phyloP scores from a whole-genome alignment of 225 moss, liverwort and hornwort genomes.

The Polytrichum commune region DNA sequence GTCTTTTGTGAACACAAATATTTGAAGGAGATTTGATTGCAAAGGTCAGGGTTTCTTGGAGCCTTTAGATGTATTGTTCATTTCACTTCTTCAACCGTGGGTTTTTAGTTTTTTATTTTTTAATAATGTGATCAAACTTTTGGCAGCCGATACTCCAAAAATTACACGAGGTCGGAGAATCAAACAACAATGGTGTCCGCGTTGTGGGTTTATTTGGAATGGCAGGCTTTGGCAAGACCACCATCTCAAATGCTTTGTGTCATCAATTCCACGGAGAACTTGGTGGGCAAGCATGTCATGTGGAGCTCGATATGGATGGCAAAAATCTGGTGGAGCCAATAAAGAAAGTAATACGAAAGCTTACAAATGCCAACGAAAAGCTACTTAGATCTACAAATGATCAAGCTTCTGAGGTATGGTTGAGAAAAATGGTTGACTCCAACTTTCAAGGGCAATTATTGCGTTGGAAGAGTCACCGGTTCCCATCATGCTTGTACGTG shows the following conservation, averaged over 20 bases:
- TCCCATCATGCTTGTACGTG: too few relatives aligned
- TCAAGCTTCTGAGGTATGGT: too few relatives aligned
- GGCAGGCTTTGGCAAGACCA: conserved; percentile 14
- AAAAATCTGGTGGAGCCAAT: background rate
- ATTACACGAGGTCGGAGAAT: background rate
- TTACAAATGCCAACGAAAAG: background rate
- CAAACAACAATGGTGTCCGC: background rate
- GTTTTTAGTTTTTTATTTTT: background rate
- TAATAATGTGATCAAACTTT: background rate
- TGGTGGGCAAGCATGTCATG: background rate
- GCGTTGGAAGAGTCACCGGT: too few relatives aligned
- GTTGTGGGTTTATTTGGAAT: conserved; percentile 11
- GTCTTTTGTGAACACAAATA: too few relatives aligned
- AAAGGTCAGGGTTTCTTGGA: background rate
- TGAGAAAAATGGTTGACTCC: too few relatives aligned
- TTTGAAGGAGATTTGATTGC: too few relatives aligned
- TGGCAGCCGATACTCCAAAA: background rate
- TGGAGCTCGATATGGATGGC: background rate
- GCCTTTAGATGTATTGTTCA: background rate
- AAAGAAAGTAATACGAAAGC: conserved; percentile 2
- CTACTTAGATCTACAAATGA: background rate
- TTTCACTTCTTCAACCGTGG: background rate
- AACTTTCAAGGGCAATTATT: too few relatives aligned
- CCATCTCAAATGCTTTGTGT: conserved; percentile 11
- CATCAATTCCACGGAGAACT: background rate